Base-by-base conservation (phyloP, 768 basidiomycete species). In the Agrocybe chaxingu region DNA sequence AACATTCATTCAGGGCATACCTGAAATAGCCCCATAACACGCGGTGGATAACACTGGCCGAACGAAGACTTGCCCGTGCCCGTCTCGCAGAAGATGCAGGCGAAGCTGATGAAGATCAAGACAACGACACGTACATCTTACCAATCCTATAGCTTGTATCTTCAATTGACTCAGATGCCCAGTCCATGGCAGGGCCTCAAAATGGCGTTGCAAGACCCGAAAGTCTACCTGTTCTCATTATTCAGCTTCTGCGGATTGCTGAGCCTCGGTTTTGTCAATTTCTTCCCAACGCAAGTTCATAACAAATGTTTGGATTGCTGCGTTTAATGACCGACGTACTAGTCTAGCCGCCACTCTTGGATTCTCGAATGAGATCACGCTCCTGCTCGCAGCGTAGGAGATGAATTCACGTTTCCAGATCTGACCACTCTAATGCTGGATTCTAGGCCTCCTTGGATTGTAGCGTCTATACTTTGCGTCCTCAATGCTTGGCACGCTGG, bases 71-170 rank as follows among this genome's bases (percentile, higher is more conserved):
- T 12, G 83, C 83, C 8, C 81, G 81, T 59, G 78, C 77, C n/a
- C 79, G 83, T 8, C 74, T 85, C 13, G 79, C 83, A 0, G 84
- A 85, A 53, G 82, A 84, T 58, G 79, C 77, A 9, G 81, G 82
- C 1, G 82, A 83, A 66, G 81, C 82, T 0, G 82, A 85, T 57
- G 65, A 73, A 55, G 83, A 85, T 55, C 72, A 74, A n/a, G 61
- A 63, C 0, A 62, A 72, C 13, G 81, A 79, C 45, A 77, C 82
- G 83, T 84, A 57, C 33, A 79, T 68, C 35, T 35, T 24, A 24
- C 24, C 24, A 5, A 18, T 10, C 6, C 7, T 2, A 18, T n/a
- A 16, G 6, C 16, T 42, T 13, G 29, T 30, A 16, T 34, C 1
- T 13, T 31, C 24, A 32, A 40, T 24, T 3, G 24, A 37, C 33